These are phyloP conservation scores for Cicer arietinum DNA, from an alignment of 306 rosid species.

Conservation along the genomic window DNA sequence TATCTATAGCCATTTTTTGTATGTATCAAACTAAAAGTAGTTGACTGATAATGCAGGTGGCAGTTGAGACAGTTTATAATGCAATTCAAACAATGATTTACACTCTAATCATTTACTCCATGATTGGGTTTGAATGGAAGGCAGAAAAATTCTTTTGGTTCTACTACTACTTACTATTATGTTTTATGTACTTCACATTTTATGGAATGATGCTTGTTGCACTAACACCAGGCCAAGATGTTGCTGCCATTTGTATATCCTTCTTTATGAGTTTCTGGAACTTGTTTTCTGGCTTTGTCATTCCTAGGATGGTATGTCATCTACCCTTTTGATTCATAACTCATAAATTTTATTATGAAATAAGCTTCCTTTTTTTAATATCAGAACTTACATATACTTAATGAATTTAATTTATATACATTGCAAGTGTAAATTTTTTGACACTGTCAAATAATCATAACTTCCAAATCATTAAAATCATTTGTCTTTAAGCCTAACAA, in stretches of 20 bases:
- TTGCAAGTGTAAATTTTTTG: too few relatives aligned
- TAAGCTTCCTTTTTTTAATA: not conserved
- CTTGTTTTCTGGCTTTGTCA: constrained; percentile 58
- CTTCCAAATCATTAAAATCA: too few relatives aligned
- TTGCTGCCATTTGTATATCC: constrained; percentile 62
- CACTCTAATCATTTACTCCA: constrained; percentile 52
- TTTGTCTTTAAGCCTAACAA: too few relatives aligned
- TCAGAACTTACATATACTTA: not conserved
- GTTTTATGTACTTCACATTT: constrained; percentile 70
- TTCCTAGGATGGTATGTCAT: constrained; percentile 62
- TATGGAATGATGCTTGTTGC: constrained; percentile 88
- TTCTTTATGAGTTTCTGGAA: constrained; percentile 74
- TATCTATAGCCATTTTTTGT: too few relatives aligned
- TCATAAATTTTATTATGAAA: not conserved
- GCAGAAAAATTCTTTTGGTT: constrained; percentile 61
- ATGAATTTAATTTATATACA: too few relatives aligned
- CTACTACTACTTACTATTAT: constrained; percentile 67
- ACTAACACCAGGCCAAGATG: constrained; percentile 67
- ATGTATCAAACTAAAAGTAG: not conserved
- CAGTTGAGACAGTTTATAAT: constrained; percentile 64
- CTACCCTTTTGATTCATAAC: not conserved
- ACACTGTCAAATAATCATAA: too few relatives aligned
- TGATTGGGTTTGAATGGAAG: constrained; percentile 70
- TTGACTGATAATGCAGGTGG: constrained; percentile 60
- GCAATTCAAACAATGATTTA: constrained; percentile 60